Evolutionary conservation across 1,284 basidiomycete species (phyloP), one percentile per base, ranked within the genome.

Genomic region (Moniliella sp.): DNA sequence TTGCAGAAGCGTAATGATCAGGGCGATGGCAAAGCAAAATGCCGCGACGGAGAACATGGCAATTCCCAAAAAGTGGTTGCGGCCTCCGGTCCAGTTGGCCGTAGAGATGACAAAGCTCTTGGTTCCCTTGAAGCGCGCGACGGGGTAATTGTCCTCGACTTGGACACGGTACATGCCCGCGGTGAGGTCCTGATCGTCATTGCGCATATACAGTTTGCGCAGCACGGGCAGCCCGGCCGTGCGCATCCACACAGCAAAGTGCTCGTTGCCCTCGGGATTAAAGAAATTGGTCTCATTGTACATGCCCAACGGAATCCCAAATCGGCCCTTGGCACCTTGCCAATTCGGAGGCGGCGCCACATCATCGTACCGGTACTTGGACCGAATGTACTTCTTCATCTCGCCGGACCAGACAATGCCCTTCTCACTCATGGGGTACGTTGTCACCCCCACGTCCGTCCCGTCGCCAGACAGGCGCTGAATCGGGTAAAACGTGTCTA

Each of bases 211-310:
- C 12, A 94, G 66, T 64, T 94, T 94, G 27, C 81, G 75, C 64
- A 99, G 97, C 1, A 86, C 93, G 1, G 91, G 88, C 34, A 97
- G 65, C n/a, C 86, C 88, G 1, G 91, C 82, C 2, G 83, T 88
- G 39, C 88, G 74, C 91, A 99, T 99, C 91, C 91, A 99, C 48
- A 94, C 86, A 64, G 93, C 84, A 67, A 99, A 94, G 57, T 84
- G 86, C 62, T 97, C 81, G 58, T 97, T 74, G 1, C 61, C 53
- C 32, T 66, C 66, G 18, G 94, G 67, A 54, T 93, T 67, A 4
- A 31, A 31, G 18, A 31, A 14, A 8, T 18, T 11, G 11, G n/a
- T n/a, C n/a, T n/a, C n/a, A n/a, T n/a, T n/a, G n/a, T 2, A 21
- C 29, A 21, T 31, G 25, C 10, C 29, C 29, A 10, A 21, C 21